Conservation (phyloP, 2,329 filamentous ascomycete genomes). For the Fonsecaea nubica region DNA sequence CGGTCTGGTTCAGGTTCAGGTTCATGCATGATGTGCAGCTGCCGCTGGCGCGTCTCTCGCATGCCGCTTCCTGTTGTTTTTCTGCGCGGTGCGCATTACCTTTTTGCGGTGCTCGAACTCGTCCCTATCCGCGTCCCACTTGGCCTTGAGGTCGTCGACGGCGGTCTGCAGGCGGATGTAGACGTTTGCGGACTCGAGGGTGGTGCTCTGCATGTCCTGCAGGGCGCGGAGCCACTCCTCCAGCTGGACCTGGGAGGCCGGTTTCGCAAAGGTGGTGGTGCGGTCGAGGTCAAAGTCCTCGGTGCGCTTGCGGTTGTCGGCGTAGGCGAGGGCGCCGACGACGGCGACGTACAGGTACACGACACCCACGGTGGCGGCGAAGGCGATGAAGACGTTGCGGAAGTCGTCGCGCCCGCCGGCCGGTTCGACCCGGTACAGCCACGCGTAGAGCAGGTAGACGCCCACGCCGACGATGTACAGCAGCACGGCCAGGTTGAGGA, state of each 20-base stretch:
- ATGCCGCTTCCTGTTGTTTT: not conserved
- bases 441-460: conserved; percentile 21
- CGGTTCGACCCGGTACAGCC: conserved; percentile 23
- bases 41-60: not conserved
- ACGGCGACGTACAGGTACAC: conserved; percentile 1
- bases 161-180: conserved; percentile 10
- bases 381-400: conserved; percentile 27
- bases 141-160: conserved; percentile 5
- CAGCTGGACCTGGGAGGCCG: conserved; percentile 13
- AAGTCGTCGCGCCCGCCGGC: conserved; percentile 2
- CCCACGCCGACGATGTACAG: conserved; percentile 24
- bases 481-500: conserved; percentile 24
- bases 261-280: conserved; percentile 18
- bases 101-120: not conserved
- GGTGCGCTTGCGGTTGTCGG: conserved; percentile 13
- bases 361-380: conserved; percentile 18
- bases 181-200: not conserved
- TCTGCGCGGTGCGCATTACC: not conserved
- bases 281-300: conserved; percentile 16
- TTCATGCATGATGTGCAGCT: not conserved
- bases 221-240: conserved; percentile 13
- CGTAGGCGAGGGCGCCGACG: not conserved
- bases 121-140: conserved; percentile 13
- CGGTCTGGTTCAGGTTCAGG: too few relatives aligned
- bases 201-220: conserved; percentile 17